A percentile compares a stretch with the other conserved stretches of the same genome.
These are phyloP conservation scores for Curvularia verruculosa DNA, from an alignment of 2,329 filamentous ascomycete genomes.

Conservation along the genomic window DNA sequence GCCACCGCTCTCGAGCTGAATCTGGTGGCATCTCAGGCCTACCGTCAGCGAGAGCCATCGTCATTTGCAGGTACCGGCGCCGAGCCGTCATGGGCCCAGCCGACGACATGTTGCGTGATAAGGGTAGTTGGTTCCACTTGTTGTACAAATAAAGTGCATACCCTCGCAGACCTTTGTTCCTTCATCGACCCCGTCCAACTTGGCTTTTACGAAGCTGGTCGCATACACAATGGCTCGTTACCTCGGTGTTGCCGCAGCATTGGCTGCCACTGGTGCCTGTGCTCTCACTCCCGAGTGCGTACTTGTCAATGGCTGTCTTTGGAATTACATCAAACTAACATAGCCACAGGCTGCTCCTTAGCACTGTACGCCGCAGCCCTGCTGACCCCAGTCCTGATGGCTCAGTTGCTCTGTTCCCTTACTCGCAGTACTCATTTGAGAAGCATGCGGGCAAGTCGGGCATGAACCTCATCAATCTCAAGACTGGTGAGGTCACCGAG, in stretches of 20 bases:
- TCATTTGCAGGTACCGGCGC: conserved; percentile 19
- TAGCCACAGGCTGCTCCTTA: conserved; percentile 59
- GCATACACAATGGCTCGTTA: conserved; percentile 45
- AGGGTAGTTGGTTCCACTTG: conserved; percentile 11
- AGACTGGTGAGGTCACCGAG: conserved; percentile 42
- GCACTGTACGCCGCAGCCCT: conserved; percentile 73
- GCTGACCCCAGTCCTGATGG: conserved; percentile 72
- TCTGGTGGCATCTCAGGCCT: conserved; percentile 30
- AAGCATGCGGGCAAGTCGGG: conserved; percentile 66
- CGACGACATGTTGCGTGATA: conserved; percentile 14
- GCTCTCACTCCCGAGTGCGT: conserved; percentile 47
- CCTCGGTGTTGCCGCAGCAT: conserved; percentile 40
- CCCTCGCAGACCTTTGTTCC: conserved; percentile 20
- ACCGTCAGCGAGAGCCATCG: conserved; percentile 11
- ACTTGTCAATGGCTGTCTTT: neutral
- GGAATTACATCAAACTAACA: neutral
- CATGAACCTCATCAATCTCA: conserved; percentile 43
- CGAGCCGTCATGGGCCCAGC: conserved; percentile 23
- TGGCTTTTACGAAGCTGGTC: conserved; percentile 34
- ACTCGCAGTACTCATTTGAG: conserved; percentile 80
- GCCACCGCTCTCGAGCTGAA: conserved; percentile 5
- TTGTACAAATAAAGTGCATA: conserved; percentile 34
- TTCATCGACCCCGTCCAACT: conserved; percentile 35
- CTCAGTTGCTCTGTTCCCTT: conserved; percentile 68
- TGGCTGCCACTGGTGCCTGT: conserved; percentile 42